Evolutionary conservation across 305 asterid species (phyloP), one percentile per base, ranked within the genome.

Genomic region (Fraxinus paxiana): DNA sequence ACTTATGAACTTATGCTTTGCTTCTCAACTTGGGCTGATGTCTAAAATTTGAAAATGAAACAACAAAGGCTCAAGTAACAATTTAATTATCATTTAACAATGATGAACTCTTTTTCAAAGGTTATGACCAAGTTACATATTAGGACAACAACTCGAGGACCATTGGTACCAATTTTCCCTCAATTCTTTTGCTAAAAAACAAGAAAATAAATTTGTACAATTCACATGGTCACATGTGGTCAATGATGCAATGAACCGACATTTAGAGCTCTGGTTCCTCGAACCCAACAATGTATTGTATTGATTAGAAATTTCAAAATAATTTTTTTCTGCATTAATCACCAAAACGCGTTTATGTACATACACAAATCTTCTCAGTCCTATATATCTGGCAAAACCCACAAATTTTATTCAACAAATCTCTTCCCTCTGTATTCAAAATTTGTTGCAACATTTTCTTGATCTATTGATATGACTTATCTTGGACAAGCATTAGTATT

Each of bases 171-270:
- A 30, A 69, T 12, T 28, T 31, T 1, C 24, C 24, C 30, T 15
- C 63, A 56, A 15, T 69, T 69, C 75, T 30, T 69, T 30, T 69
- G 38, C 37, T 0, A 31, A 26, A 10, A 7, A 24, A 12, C 18
- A 65, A 17, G 51, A 30, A 30, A 51, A 24, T 77, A 24, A 75
- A 67, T 46, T 28, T 34, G 43, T 56, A 9, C 70, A 35, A 56
- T 24, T 75, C 82, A 80, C 83, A 81, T 80, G 91, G 73, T 76
- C 86, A 37, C 88, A 74, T 61, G 84, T 69, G 77, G 74, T 75
- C 76, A 82, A 67, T 72, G 46, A 79, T 70, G 59, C 79, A 30
- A 5, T 10, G 76, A 82, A 77, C 76, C 80, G 38, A 77, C 69
- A 30, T 74, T 54, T 41, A 76, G 46, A 4, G 63, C 69, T 65